Base-by-base conservation (phyloP, 768 basidiomycete genomes). In the Sarcodon aspratus region DNA sequence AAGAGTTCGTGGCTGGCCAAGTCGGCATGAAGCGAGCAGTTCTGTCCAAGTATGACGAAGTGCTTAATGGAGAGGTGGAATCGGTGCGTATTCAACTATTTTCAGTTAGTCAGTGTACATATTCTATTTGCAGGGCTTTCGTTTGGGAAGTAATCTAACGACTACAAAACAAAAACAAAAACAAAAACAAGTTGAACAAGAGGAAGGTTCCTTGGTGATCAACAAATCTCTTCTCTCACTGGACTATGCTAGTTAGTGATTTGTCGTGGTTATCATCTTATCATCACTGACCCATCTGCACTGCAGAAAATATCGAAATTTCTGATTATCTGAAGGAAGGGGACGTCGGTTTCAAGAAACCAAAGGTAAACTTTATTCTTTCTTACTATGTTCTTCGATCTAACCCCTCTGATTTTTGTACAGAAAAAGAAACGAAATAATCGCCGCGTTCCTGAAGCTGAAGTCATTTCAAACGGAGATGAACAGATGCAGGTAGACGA, bases 281-380 rank as follows among this genome's bases (percentile, higher is more conserved):
- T 9, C 13, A 17, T 13, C 27, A 17, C 45, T 52, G 36, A 45
- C 31, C 6, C 42, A 45, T 36, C 11, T 49, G 45, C 21, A 27
- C 49, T 49, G 6, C 54, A 90, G 92, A 97, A 73, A 95, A 92
- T 55, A 57, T 92, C 18, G 84, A 88, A 55, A 77, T 75, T 2
- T 70, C 76, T n/a, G 96, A 98, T 62, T 97, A 98, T 57, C 62
- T 90, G 7, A 79, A 90, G 63, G 92, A 91, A 61, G 92, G 90
- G 2, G 94, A 98, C 52, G 69, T 81, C 17, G 93, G 91, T 3
- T 98, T 98, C 69, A 98, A 96, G 71, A 97, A 95, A 63, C 80
- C 80, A 3, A 97, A 93, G 74, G 90, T 83, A 49, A 42, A 68
- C 53, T 18, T 44, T 42, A 11, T 46, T 7, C 15, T 35, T 12